Conservation (phyloP, 129 eudicot species). For the Oenanthe sinensis region DNA sequence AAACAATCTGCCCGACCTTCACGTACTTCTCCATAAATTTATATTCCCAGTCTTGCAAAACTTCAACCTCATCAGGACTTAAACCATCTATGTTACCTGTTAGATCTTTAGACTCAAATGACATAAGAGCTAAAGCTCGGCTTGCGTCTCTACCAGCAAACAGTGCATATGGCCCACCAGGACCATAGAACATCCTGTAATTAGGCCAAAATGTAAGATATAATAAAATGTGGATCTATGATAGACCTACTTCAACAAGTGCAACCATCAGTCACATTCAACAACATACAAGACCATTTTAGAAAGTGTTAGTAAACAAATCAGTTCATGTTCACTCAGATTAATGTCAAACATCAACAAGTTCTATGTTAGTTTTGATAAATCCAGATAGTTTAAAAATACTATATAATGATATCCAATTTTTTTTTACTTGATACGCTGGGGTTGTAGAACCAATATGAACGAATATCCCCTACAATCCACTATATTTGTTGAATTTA, state of each 20-base stretch:
- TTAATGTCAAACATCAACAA: not conserved
- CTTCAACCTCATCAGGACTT: slow-evolving; percentile 61
- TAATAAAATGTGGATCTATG: not conserved
- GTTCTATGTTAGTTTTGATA: not conserved
- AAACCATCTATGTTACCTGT: slow-evolving; percentile 70
- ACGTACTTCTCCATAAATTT: slow-evolving; percentile 89
- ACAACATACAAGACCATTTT: not conserved
- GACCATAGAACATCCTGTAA: slow-evolving; percentile 85
- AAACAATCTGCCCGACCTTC: slow-evolving; percentile 64
- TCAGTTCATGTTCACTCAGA: not conserved
- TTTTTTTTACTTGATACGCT: not conserved
- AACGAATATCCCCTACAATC: not conserved
- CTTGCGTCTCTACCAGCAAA: slow-evolving; percentile 93
- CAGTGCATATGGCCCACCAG: slow-evolving; percentile 85
- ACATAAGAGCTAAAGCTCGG: slow-evolving; percentile 81
- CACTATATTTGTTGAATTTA: not conserved
- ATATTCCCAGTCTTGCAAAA: slow-evolving; percentile 84
- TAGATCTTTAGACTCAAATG: slow-evolving; percentile 75
- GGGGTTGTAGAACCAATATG: not conserved
- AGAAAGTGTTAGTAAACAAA: not conserved
- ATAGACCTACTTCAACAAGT: not conserved
- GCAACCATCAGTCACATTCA: not conserved
- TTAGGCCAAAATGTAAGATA: not conserved
- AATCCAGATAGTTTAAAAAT: not conserved
- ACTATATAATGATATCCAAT: not conserved